phyloP scores from a whole-genome alignment of 1,284 basidiomycete genomes.

The Cryptococcus hybrid region DNA sequence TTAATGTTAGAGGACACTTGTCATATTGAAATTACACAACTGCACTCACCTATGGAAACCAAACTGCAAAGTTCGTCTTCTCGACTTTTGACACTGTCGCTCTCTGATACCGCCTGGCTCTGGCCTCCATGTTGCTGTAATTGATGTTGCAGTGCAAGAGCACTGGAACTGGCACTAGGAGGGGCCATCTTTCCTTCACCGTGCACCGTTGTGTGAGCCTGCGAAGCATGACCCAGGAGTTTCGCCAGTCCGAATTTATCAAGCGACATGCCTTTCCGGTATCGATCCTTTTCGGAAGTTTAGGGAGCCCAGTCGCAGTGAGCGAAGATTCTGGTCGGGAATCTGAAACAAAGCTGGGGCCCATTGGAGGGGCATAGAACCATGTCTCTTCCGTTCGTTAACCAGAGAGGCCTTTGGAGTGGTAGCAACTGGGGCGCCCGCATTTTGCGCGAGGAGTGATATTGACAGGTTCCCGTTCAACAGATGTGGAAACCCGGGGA shows the following conservation, averaged over 20 bases:
- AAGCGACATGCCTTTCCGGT: conserved; percentile 63
- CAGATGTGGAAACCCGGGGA: conserved; percentile 20
- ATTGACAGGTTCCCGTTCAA: conserved; percentile 9
- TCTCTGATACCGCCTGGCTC: conserved; percentile 17
- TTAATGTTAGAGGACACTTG: neutral
- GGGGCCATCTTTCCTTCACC: conserved; percentile 18
- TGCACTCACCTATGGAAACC: conserved; percentile 29
- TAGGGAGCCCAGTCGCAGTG: conserved; percentile 17
- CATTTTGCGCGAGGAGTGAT: conserved; percentile 14
- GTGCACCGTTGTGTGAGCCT: conserved; percentile 11
- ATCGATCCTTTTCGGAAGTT: conserved; percentile 49
- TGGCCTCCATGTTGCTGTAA: conserved; percentile 8
- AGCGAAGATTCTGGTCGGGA: conserved; percentile 12
- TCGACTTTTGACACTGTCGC: conserved; percentile 33
- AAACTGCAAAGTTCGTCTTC: conserved; percentile 34
- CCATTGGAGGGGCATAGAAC: conserved; percentile 16
- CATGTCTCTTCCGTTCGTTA: conserved; percentile 14
- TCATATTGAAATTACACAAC: neutral
- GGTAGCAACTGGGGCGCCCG: conserved; percentile 1
- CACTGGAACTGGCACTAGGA: conserved; percentile 17
- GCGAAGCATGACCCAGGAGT: conserved; percentile 53
- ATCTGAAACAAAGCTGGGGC: neutral
- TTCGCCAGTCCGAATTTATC: conserved; percentile 72
- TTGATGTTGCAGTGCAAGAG: conserved; percentile 13
- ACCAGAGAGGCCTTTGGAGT: conserved; percentile 13